Evolutionary conservation across 805 yeast genomes (phyloP).

Genomic region (Candida hispaniensis): DNA sequence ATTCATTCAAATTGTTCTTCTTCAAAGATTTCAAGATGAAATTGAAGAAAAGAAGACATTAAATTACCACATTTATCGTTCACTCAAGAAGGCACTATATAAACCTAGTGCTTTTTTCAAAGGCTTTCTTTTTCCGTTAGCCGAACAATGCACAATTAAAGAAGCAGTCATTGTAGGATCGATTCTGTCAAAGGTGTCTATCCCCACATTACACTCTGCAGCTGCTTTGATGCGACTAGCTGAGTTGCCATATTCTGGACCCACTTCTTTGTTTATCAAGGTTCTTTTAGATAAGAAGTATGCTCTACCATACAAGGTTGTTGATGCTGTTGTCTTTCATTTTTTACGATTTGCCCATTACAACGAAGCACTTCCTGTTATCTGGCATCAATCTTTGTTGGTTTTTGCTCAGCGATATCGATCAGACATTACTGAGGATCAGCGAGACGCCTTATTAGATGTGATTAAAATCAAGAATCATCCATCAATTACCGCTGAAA

Average conservation of each 20-base stretch:
- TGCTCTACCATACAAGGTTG: constrained; percentile 92
- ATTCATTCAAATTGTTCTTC: constrained; percentile 45
- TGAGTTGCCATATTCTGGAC: constrained; percentile 75
- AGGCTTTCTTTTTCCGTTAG: constrained; percentile 86
- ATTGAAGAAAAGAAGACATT: constrained; percentile 39
- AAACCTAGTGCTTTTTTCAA: constrained; percentile 97
- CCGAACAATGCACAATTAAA: constrained; percentile 71
- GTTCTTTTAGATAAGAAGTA: constrained; percentile 87
- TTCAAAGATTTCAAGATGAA: constrained; percentile 34
- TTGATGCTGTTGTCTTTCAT: constrained; percentile 87
- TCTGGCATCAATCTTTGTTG: constrained; percentile 94
- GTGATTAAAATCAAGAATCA: constrained; percentile 86
- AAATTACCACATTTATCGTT: constrained; percentile 86
- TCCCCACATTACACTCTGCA: constrained; percentile 91
- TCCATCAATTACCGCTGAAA: constrained; percentile 82
- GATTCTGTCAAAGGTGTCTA: constrained; percentile 74
- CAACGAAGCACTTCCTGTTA: constrained; percentile 65
- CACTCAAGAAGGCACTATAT: constrained; percentile 84
- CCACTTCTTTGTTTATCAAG: constrained; percentile 82
- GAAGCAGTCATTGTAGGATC: constrained; percentile 96
- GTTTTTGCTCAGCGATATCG: constrained; percentile 94
- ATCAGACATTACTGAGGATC: constrained; percentile 97
- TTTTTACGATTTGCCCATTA: constrained; percentile 61
- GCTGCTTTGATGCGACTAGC: constrained; percentile 84
- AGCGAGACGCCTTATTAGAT: constrained; percentile 85